A percentile compares a stretch with the other conserved stretches of the same genome.
phyloP scores from a whole-genome alignment of 1,139 yeast genomes.

The Pneumocystis sp. region DNA sequence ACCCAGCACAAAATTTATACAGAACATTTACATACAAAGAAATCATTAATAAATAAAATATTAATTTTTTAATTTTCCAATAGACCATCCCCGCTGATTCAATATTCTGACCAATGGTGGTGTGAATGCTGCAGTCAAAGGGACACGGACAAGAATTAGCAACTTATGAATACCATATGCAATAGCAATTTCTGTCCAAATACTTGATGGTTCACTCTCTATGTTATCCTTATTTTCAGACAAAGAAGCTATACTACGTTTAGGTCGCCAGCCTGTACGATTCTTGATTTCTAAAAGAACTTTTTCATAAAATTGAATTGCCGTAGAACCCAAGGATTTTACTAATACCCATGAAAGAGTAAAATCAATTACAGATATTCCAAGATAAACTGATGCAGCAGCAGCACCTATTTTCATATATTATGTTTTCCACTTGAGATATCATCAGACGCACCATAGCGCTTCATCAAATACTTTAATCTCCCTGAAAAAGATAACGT shows the following conservation, averaged over 20 bases:
- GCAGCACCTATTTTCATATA: conserved; percentile 76
- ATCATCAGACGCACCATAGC: not conserved
- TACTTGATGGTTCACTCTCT: conserved; percentile 12
- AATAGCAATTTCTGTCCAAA: conserved; percentile 55
- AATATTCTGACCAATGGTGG: conserved; percentile 48
- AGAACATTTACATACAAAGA: not conserved
- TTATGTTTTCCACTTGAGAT: conserved; percentile 33
- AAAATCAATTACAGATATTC: conserved; percentile 54
- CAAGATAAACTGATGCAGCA: conserved; percentile 73
- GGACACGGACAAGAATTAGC: conserved; percentile 60
- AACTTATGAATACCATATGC: conserved; percentile 93
- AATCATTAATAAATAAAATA: not conserved
- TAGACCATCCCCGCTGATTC: not conserved
- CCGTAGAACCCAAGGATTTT: conserved; percentile 73
- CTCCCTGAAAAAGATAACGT: not conserved
- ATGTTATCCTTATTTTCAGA: conserved; percentile 6
- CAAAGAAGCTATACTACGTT: conserved; percentile 17
- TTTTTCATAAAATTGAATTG: conserved; percentile 50
- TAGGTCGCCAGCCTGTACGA: conserved; percentile 22
- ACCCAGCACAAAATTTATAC: not conserved
- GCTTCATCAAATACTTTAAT: not conserved
- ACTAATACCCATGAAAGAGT: conserved; percentile 73
- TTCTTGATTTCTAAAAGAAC: conserved; percentile 30
- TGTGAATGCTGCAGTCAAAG: conserved; percentile 83
- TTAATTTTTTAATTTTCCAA: not conserved